A percentile compares a stretch with the other conserved stretches of the same genome.
Evolutionary conservation across 495 filamentous ascomycete species (phyloP).

Genomic region (Penicillium lagena): DNA sequence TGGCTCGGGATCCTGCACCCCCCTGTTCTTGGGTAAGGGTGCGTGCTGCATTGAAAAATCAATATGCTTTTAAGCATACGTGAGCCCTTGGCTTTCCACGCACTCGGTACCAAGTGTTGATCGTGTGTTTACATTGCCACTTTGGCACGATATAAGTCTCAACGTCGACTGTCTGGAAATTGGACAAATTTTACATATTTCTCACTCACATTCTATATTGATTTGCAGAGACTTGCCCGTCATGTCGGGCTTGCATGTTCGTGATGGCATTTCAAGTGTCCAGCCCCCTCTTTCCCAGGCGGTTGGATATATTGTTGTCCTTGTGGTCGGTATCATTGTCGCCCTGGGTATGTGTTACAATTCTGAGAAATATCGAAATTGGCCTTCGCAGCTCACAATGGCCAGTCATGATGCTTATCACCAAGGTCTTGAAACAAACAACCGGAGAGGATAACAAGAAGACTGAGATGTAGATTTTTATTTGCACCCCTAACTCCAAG

Average conservation of each 20-base stretch:
- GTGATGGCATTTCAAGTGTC: slow-evolving; percentile 13
- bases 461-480: slow-evolving; percentile 27
- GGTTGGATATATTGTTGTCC: slow-evolving; percentile 31
- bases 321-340: slow-evolving; percentile 24
- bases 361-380: too few species aligned
- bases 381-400: not conserved
- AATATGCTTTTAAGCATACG: slow-evolving; percentile 2
- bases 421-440: slow-evolving; percentile 27
- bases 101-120: not conserved
- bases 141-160: not conserved
- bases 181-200: not conserved
- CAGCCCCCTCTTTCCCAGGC: slow-evolving; percentile 31
- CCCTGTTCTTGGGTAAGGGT: not conserved
- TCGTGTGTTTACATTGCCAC: not conserved
- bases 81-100: not conserved
- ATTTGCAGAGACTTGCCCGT: not conserved
- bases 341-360: slow-evolving; percentile 16
- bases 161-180: not conserved
- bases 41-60: not conserved
- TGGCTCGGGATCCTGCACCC: not conserved
- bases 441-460: slow-evolving; percentile 34
- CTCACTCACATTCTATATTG: not conserved
- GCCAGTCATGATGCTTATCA: slow-evolving; percentile 30
- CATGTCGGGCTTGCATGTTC: slow-evolving; percentile 12
- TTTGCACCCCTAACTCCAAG: not conserved